Conservation (phyloP, 164 flowering plant species). For the Cinnamomum micranthum region DNA sequence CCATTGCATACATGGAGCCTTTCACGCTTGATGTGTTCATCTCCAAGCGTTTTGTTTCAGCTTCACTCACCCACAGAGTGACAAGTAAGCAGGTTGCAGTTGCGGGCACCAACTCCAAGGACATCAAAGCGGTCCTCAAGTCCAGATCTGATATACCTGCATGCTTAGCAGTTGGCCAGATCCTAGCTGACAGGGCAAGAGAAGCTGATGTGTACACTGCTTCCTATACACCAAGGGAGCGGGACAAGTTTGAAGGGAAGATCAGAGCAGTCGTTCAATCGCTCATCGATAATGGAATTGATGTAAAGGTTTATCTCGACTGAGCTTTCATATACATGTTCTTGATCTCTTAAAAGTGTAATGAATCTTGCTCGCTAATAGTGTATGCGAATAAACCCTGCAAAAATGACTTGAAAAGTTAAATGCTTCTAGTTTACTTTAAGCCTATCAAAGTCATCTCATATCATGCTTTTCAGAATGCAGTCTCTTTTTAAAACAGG, state of each 20-base stretch:
- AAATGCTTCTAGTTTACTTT: not conserved
- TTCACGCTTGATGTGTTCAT: slow-evolving; percentile 89
- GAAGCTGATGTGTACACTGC: slow-evolving; percentile 95
- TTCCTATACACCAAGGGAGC: slow-evolving; percentile 78
- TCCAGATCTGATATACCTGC: slow-evolving; percentile 91
- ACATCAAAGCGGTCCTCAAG: slow-evolving; percentile 74
- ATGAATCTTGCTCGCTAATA: not conserved
- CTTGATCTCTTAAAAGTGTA: not conserved
- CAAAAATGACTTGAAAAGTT: not conserved
- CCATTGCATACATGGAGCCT: slow-evolving; percentile 86
- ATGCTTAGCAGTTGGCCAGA: slow-evolving; percentile 72
- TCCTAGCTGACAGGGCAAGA: slow-evolving; percentile 74
- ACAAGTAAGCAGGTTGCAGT: slow-evolving; percentile 92
- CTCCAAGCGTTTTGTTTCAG: slow-evolving; percentile 91
- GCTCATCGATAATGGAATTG: slow-evolving; percentile 86
- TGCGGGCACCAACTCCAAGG: slow-evolving; percentile 95
- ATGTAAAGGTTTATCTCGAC: slow-evolving; percentile 76
- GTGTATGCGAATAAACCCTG: not conserved
- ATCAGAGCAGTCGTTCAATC: slow-evolving; percentile 96
- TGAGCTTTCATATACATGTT: slow-evolving; percentile 20
- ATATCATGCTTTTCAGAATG: not conserved
- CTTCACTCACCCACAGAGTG: slow-evolving; percentile 87
- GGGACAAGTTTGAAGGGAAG: slow-evolving; percentile 96
- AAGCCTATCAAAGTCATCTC: not conserved
- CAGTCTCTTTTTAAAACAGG: too few relatives aligned